Conservation (phyloP, 768 basidiomycete species). For the Pisolithus sp. region DNA sequence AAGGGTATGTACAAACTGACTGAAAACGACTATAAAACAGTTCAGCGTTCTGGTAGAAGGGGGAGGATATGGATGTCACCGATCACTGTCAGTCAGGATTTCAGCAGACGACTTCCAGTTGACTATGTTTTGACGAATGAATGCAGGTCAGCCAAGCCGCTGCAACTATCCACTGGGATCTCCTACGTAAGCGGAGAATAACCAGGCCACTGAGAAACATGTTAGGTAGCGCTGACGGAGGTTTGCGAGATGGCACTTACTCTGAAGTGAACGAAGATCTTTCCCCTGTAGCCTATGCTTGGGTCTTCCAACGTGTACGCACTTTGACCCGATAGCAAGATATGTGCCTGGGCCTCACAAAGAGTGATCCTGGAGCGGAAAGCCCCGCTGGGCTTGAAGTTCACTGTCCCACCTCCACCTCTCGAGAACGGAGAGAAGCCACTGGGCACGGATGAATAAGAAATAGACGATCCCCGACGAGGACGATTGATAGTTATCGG, state of each 20-base stretch:
- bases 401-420: slow-evolving; percentile 44
- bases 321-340: slow-evolving; percentile 54
- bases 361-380: slow-evolving; percentile 60
- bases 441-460: slow-evolving; percentile 31
- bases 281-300: slow-evolving; percentile 52
- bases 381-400: slow-evolving; percentile 69
- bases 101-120: slow-evolving; percentile 49
- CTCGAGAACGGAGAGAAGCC: slow-evolving; percentile 34
- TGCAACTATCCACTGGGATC: slow-evolving; percentile 63
- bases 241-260: slow-evolving; percentile 32
- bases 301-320: slow-evolving; percentile 59
- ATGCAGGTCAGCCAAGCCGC: slow-evolving; percentile 57
- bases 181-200: slow-evolving; percentile 68
- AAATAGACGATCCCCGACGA: slow-evolving; percentile 36
- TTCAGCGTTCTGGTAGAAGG: slow-evolving; percentile 8
- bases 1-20: slow-evolving; percentile 53
- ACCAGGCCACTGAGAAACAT: slow-evolving; percentile 54
- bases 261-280: slow-evolving; percentile 56
- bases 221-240: slow-evolving; percentile 1
- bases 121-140: slow-evolving; percentile 49
- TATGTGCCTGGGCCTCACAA: slow-evolving; percentile 60
- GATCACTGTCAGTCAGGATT: slow-evolving; percentile 43
- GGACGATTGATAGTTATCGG: slow-evolving; percentile 17
- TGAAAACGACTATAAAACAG: slow-evolving; percentile 24
- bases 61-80: slow-evolving; percentile 6